Base-by-base conservation (phyloP, 257 asterid genomes). In the Coffea eugenioides region DNA sequence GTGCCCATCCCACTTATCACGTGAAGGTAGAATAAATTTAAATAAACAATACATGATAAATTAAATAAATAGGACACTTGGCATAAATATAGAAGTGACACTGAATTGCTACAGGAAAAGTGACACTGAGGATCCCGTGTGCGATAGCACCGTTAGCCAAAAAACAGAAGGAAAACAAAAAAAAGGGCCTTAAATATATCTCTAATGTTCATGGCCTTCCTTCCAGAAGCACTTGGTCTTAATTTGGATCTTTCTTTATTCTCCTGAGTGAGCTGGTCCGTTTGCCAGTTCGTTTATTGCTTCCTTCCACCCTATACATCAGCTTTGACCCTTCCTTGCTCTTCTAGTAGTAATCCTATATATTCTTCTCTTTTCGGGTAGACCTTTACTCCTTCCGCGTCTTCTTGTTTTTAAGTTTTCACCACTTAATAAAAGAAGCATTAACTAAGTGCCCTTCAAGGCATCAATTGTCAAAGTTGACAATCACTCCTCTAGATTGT, bases 341-440 rank as follows among this genome's bases (percentile, higher is more conserved):
- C 54, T 62, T 76, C 79, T 76, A 12, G 43, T 45, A 76, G 36
- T n/a, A n/a, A n/a, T n/a, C n/a, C n/a, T n/a, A n/a, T 4, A 46
- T n/a, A 46, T 46, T 5, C 14, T 18, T 2, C 31, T 0, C 2
- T 36, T 67, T 65, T 13, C 39, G 20, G 20, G 25, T 12, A 11
- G 41, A 65, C 48, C 23, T 67, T 67, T 6, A 31, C n/a, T 67
- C 48, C 8, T 52, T 54, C 14, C 67, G 23, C 41, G 65, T 16
- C 31, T 1, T 1, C 25, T n/a, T n/a, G n/a, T n/a, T n/a, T n/a
- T n/a, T n/a, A 57, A 21, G 3, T 57, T 18, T 57, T 21, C 1
- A 39, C 41, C 41, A 39, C 41, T 39, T n/a, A n/a, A n/a, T 39
- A 39, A 39, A 39, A 39, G 3, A n/a, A 39, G 3, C 41, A 39